phyloP scores from a whole-genome alignment of 352 stramenopile genomes.

The Nannochloropsis limnetica region DNA sequence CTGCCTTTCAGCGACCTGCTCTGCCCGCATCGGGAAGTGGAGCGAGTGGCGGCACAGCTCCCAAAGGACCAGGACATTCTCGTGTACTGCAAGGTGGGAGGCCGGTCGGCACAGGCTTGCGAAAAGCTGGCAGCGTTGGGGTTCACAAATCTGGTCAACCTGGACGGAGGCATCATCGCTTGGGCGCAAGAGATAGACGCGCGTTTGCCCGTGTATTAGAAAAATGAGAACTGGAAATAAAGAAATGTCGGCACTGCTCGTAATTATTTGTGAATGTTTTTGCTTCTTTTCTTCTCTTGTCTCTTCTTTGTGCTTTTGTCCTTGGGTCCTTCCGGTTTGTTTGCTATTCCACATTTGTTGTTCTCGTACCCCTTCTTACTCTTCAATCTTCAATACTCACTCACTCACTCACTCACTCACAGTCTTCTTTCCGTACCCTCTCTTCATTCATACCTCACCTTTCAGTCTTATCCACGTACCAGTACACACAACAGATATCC shows the following conservation, averaged over 20 bases:
- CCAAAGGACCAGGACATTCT: conserved; percentile 61
- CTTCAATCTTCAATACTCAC: not conserved
- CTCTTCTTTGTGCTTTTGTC: not conserved
- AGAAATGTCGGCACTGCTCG: not conserved
- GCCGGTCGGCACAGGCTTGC: conserved; percentile 56
- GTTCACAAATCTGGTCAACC: conserved; percentile 63
- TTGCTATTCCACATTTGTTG: not conserved
- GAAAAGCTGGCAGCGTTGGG: conserved; percentile 57
- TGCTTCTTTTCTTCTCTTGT: not conserved
- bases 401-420: not conserved
- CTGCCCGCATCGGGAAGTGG: conserved; percentile 59
- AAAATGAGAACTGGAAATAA: conserved; percentile 35
- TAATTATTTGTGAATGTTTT: not conserved
- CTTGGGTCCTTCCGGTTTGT: not conserved
- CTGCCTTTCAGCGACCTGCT: conserved; percentile 68
- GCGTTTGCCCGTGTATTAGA: conserved; percentile 60
- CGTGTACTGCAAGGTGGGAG: conserved; percentile 66
- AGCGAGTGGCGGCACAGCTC: conserved; percentile 53
- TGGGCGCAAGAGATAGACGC: conserved; percentile 66
- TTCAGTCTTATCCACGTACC: not conserved
- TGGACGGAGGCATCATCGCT: conserved; percentile 66
- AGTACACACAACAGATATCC: not conserved
- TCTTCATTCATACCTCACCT: not conserved
- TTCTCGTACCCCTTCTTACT: not conserved
- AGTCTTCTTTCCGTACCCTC: not conserved